phyloP scores from a whole-genome alignment of 2,329 filamentous ascomycete species.

The Magnaporthiopsis poae region DNA sequence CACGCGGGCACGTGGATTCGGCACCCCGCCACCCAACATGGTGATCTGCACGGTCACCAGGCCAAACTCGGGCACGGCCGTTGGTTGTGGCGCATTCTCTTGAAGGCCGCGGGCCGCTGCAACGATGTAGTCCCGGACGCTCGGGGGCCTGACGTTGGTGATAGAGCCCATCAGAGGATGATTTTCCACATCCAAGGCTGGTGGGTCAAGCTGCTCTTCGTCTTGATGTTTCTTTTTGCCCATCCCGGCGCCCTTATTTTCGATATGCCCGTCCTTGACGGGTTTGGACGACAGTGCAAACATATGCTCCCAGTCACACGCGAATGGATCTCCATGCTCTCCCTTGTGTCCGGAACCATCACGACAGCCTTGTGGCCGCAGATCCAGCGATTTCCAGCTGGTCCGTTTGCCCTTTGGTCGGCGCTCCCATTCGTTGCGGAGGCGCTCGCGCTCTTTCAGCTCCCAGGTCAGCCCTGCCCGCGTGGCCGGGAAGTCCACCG shows the following conservation, averaged over 20 bases:
- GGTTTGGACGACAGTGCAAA: conserved; percentile 28
- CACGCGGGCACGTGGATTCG: conserved; percentile 63
- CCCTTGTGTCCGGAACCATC: conserved; percentile 49
- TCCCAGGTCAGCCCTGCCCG: conserved; percentile 73
- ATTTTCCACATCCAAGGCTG: not conserved
- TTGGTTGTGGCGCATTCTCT: not conserved
- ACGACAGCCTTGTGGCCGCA: conserved; percentile 31
- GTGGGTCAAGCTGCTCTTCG: not conserved
- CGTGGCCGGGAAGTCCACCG: conserved; percentile 72
- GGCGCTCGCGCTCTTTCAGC: conserved; percentile 29
- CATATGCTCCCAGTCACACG: conserved; percentile 73
- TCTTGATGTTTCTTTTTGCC: conserved; percentile 10
- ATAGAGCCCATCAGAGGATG: not conserved
- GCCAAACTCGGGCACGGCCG: conserved; percentile 10
- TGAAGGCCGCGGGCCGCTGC: no score
- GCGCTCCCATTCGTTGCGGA: conserved; percentile 53
- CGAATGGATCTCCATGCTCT: conserved; percentile 72
- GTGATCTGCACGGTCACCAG: conserved; percentile 56
- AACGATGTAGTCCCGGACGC: not conserved
- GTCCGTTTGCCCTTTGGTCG: conserved; percentile 73
- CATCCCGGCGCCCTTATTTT: not conserved
- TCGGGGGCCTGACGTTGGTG: not conserved
- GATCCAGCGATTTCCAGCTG: conserved; percentile 63
- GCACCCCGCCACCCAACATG: conserved; percentile 60
- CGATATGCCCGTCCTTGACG: not conserved